phyloP scores from a whole-genome alignment of 2,329 filamentous ascomycete genomes.

The Rutstroemia sp. region DNA sequence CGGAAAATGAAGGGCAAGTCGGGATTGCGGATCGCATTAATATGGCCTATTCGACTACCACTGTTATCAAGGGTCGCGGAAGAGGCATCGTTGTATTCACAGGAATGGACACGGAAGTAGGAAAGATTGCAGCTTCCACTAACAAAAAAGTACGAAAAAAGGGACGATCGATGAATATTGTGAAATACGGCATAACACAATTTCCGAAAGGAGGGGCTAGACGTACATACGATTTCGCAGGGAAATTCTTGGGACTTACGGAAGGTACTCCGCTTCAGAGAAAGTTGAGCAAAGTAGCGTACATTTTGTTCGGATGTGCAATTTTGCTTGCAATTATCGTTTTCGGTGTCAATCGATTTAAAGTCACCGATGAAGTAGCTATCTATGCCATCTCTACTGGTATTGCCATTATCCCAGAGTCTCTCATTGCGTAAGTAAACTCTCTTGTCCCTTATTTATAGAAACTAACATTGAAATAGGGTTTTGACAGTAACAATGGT shows the following conservation, averaged over 20 bases:
- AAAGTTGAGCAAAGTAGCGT: constrained; percentile 57
- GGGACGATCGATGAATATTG: constrained; percentile 39
- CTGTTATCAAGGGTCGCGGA: constrained; percentile 47
- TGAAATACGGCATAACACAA: constrained; percentile 37
- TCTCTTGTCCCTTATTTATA: neutral
- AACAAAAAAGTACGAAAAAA: constrained; percentile 44
- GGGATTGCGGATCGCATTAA: constrained; percentile 48
- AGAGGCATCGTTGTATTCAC: constrained; percentile 46
- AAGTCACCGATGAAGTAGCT: constrained; percentile 22
- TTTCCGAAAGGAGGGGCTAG: constrained; percentile 43
- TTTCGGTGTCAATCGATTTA: constrained; percentile 36
- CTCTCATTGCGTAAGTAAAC: constrained; percentile 35
- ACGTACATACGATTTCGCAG: constrained; percentile 40
- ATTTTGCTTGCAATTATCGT: constrained; percentile 34
- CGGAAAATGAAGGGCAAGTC: constrained; percentile 35
- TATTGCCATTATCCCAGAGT: constrained; percentile 56
- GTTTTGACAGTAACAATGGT: constrained; percentile 63
- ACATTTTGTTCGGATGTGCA: constrained; percentile 54
- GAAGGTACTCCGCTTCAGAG: constrained; percentile 59
- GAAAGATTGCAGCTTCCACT: constrained; percentile 44
- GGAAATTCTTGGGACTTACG: constrained; percentile 50
- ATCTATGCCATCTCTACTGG: constrained; percentile 30
- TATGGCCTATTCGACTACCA: constrained; percentile 48
- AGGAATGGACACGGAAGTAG: constrained; percentile 51
- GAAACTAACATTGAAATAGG: constrained; percentile 34